A percentile compares a stretch with the other conserved stretches of the same genome.
These are phyloP conservation scores for Cordia subcordata DNA, from an alignment of 257 asterid genomes.

Conservation along the genomic window DNA sequence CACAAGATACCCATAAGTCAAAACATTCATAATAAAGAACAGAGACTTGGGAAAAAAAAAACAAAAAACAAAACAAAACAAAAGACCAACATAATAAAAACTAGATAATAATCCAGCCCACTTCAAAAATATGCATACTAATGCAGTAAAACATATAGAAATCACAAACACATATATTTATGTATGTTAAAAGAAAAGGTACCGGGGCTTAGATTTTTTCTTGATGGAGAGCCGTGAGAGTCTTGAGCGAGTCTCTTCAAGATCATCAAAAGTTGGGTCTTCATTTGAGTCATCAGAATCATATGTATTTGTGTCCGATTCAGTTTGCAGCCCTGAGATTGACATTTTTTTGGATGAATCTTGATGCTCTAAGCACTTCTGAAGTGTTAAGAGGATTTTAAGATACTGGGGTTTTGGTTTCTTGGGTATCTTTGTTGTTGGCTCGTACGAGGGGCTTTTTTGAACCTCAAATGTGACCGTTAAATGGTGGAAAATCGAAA, in stretches of 20 bases:
- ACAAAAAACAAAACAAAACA: no score
- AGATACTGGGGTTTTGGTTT: background rate
- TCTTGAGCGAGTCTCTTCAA: conserved; percentile 43
- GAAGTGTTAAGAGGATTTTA: background rate
- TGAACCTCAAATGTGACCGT: conserved; percentile 15
- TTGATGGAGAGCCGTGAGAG: conserved; percentile 53
- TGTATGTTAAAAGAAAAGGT: background rate
- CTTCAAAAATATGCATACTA: no score
- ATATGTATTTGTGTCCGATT: conserved; percentile 27
- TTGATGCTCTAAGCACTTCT: background rate
- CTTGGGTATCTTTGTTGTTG: background rate
- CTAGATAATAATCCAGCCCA: background rate
- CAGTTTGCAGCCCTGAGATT: conserved; percentile 11
- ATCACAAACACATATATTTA: background rate
- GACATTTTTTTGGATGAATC: conserved; percentile 17
- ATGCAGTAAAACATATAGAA: no score
- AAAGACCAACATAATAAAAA: background rate
- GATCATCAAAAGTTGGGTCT: conserved; percentile 47
- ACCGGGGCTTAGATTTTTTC: conserved; percentile 27
- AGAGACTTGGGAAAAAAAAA: no score
- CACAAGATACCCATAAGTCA: background rate
- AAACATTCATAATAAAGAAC: background rate
- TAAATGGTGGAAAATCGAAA: background rate
- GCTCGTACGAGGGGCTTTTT: background rate
- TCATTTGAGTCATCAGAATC: conserved; percentile 52